Base-by-base conservation (phyloP, 306 rosid genomes). In the Canavalia gladiata region DNA sequence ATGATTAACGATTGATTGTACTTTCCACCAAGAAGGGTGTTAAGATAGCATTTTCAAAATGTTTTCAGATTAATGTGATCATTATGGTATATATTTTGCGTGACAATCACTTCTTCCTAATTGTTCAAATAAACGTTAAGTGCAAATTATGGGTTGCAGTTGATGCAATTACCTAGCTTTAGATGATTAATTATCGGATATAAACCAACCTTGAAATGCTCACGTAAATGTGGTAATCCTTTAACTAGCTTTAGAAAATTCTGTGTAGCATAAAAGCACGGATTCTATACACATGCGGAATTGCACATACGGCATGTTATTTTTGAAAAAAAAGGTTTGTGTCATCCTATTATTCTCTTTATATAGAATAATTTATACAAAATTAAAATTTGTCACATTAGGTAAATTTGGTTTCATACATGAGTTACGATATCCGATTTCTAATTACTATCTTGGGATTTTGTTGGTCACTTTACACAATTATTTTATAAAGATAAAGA, bases 61-160 rank as follows among this genome's bases (percentile, higher is more conserved):
- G 52, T 29, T 47, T 56, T 68, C 60, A 41, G 41, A 50, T 50
- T 8, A 35, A 35, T 58, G 43, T 70, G 37, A 8, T 34, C 33
- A 49, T 37, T 56, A 57, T 50, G 33, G n/a, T 64, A 18, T 18
- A 18, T 18, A 72, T 29, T 56, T 84, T 78, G 76, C 76, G 72
- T 78, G 76, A 65, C 58, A 66, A 56, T 72, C 63, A 77, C 86
- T 77, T 63, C 25, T 83, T 83, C 79, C 83, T 67, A 84, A 59
- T 84, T 78, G 35, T 49, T 78, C 76, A 37, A 57, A 51, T 54
- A 84, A 37, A 66, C 55, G 2, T 69, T 77, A 72, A 83, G 78
- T 72, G 64, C 72, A 28, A 72, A 77, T 68, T 64, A 45, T 52
- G 25, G 62, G 10, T 43, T 51, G 6, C 28, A 60, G 54, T 83